These are phyloP conservation scores for Brachypodium distachyon DNA, from an alignment of 202 grass and related monocot species.

Conservation along the genomic window DNA sequence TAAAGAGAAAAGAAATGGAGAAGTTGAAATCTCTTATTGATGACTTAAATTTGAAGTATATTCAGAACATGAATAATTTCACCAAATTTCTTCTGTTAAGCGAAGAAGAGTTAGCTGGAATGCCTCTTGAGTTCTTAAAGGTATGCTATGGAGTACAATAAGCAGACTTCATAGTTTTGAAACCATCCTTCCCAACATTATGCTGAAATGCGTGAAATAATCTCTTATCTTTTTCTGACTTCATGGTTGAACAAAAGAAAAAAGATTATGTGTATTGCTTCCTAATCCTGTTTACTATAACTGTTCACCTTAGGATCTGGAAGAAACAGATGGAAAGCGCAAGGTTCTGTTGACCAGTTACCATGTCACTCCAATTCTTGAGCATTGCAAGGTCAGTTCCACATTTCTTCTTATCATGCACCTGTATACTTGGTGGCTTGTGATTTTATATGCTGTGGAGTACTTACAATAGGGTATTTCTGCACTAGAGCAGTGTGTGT, in stretches of 20 bases:
- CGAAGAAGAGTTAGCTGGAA: conserved; percentile 71
- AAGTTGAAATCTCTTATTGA: conserved; percentile 64
- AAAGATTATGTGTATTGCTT: neutral
- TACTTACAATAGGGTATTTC: neutral
- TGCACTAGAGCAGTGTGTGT: neutral
- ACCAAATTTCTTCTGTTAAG: conserved; percentile 63
- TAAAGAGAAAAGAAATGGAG: conserved; percentile 80
- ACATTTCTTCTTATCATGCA: neutral
- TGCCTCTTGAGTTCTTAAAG: conserved; percentile 85
- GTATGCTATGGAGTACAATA: conserved; percentile 28
- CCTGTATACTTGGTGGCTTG: neutral
- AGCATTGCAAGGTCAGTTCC: conserved; percentile 74
- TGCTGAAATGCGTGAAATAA: neutral
- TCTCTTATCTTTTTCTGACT: conserved; percentile 15
- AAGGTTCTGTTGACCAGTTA: conserved; percentile 66
- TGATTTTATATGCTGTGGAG: conserved; percentile 1
- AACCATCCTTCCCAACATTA: neutral
- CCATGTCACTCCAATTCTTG: conserved; percentile 93
- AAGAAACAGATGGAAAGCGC: conserved; percentile 59
- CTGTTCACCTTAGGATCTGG: conserved; percentile 61
- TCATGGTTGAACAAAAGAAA: conserved; percentile 19
- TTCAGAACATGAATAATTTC: conserved; percentile 57
- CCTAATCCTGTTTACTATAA: neutral
- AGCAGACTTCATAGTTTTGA: neutral
- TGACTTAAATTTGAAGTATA: conserved; percentile 72